Conservation (phyloP, 176 grass and related monocot genomes). For the Pontederia crassipes region DNA sequence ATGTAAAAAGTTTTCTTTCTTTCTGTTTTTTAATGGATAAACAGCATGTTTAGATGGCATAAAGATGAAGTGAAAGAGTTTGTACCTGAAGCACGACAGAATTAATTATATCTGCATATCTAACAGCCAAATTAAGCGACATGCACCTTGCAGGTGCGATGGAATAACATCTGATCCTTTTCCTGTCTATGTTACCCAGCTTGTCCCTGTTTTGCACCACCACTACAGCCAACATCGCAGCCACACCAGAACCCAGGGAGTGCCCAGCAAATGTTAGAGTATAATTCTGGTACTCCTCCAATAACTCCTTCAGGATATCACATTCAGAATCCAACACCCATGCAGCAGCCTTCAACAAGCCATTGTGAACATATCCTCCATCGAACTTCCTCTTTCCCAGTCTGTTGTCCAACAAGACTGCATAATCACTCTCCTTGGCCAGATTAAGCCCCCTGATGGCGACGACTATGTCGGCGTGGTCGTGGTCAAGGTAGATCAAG, state of each 20-base stretch:
- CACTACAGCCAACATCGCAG: constrained; percentile 69
- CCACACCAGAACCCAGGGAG: constrained; percentile 57
- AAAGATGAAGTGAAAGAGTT: neutral
- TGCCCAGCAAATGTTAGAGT: constrained; percentile 77
- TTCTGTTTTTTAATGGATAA: neutral
- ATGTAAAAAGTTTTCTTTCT: too few relatives aligned
- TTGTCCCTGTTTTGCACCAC: constrained; percentile 66
- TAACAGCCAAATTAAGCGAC: constrained; percentile 81
- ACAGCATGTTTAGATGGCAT: neutral
- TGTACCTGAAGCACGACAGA: constrained; percentile 71
- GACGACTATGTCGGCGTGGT: constrained; percentile 57
- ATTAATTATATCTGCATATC: constrained; percentile 86
- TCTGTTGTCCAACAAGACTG: constrained; percentile 73
- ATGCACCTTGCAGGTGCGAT: constrained; percentile 78
- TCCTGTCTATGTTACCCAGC: constrained; percentile 44
- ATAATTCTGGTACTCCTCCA: constrained; percentile 44
- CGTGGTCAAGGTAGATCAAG: constrained; percentile 77
- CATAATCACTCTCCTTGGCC: constrained; percentile 65
- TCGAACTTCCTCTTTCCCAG: constrained; percentile 70
- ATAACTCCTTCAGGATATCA: constrained; percentile 46
- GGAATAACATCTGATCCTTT: constrained; percentile 54
- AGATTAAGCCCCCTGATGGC: constrained; percentile 72
- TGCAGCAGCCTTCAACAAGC: constrained; percentile 55
- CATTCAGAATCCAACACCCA: constrained; percentile 75
- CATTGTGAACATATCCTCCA: constrained; percentile 83